Conservation (phyloP, 257 asterid genomes). For the Gentiana straminea region DNA sequence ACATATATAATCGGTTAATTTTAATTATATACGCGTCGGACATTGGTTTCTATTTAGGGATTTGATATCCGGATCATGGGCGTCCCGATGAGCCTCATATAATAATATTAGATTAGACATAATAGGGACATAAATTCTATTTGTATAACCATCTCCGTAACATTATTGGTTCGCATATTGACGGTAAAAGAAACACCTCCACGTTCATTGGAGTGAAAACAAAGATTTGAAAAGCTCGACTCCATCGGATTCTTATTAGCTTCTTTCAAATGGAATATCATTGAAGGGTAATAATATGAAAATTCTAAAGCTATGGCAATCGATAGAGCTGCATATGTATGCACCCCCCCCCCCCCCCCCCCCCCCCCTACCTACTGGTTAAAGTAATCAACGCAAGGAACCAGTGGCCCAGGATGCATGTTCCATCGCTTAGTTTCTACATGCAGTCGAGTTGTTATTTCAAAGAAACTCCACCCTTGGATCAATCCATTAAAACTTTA, state of each 20-base stretch:
- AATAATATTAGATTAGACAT: too few relatives aligned
- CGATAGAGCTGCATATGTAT: conserved; percentile 6
- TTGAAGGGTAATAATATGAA: background rate
- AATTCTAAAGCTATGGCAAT: conserved; percentile 10
- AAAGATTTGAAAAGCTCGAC: background rate
- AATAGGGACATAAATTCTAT: too few relatives aligned
- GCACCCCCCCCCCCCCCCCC: background rate
- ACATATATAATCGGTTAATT: too few relatives aligned
- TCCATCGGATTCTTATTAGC: background rate
- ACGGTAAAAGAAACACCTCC: too few relatives aligned
- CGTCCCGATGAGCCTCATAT: too few relatives aligned
- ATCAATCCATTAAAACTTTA: conserved; percentile 18
- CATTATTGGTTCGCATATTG: too few relatives aligned
- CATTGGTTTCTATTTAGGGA: too few relatives aligned
- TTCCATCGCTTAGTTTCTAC: conserved; percentile 30
- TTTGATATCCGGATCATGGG: too few relatives aligned
- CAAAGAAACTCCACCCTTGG: conserved; percentile 25
- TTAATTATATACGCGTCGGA: too few relatives aligned
- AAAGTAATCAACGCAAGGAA: conserved; percentile 25
- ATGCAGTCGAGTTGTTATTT: conserved; percentile 12
- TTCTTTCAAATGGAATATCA: conserved; percentile 1
- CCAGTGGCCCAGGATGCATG: conserved; percentile 32
- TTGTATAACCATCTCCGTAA: too few relatives aligned
- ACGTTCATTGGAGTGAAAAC: too few relatives aligned
- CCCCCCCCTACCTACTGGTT: background rate